Evolutionary conservation across 129 eudicot species (phyloP), one percentile per base, ranked within the genome.

Genomic region (Deinandra increscens): DNA sequence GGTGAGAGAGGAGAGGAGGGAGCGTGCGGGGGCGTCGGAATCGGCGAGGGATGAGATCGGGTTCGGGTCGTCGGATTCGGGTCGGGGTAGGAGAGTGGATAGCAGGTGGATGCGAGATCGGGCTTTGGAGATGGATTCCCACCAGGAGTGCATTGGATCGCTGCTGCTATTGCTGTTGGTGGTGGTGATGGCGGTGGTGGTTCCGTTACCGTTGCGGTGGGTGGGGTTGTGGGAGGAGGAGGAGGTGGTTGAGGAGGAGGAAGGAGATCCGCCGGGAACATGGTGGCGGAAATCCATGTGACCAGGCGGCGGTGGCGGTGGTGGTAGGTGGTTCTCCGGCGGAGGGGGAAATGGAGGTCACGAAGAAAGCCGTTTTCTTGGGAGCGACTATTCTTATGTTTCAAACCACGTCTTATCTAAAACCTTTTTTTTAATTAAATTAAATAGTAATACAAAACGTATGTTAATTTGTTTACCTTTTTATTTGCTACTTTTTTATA

Each of bases 71-170:
- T 38, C 44, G 9, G 76, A 53, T 41, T 63, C 38, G 51, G 89
- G 84, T 64, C 3, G 11, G 41, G 93, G 85, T 49, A 91, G 73
- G 44, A 91, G 81, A 7, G 88, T 54, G 72, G 90, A 82, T 59
- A 91, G 84, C 26, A 84, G 80, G 59, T 85, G 90, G 80, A 91
- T 91, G 26, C 91, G 87, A 9, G 86, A 61, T 43, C 97, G 93
- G 64, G 97, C 97, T 76, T 82, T 85, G 90, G 97, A 91, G 67
- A 91, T 84, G 53, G 96, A 91, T 66, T 91, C 97, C 96, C 96
- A 91, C 97, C 96, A 91, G 1, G 97, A 83, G 45, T 87, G 97
- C 96, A 85, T 88, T 37, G 93, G 96, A 80, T 91, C 97, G 67
- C 26, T 18, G 82, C 31, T 58, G 81, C 3, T 41, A 71, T 4